Evolutionary conservation across 805 yeast species (phyloP).

Genomic region (Candida mattraensis): DNA sequence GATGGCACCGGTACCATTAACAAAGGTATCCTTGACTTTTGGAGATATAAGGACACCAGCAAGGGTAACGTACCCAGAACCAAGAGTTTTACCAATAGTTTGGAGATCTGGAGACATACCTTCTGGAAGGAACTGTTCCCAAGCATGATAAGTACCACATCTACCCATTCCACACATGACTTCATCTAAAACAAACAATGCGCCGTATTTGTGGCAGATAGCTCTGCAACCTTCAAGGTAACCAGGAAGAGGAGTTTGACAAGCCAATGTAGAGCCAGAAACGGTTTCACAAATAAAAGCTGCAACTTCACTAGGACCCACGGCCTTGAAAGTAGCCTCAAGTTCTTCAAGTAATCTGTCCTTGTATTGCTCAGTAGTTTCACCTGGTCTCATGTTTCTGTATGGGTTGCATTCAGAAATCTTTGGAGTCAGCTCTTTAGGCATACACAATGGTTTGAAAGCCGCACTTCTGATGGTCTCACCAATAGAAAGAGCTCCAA

Average conservation of each 20-base stretch:
- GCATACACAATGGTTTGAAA: conserved; percentile 28
- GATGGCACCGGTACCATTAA: conserved; percentile 38
- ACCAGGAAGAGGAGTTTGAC: conserved; percentile 42
- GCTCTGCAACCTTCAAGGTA: conserved; percentile 44
- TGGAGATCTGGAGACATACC: conserved; percentile 45
- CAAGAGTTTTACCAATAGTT: conserved; percentile 47
- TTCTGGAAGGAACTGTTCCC: conserved; percentile 13
- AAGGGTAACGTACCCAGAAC: conserved; percentile 47
- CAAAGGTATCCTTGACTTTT: conserved; percentile 36
- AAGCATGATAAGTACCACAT: conserved; percentile 46
- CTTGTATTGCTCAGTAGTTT: conserved; percentile 38
- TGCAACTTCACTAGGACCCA: conserved; percentile 43
- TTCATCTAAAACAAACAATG: conserved; percentile 48
- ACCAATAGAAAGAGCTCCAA: conserved; percentile 42
- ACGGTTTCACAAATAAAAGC: conserved; percentile 44
- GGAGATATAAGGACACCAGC: conserved; percentile 45
- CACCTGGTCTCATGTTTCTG: conserved; percentile 32
- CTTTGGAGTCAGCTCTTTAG: conserved; percentile 22
- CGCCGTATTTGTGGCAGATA: conserved; percentile 49
- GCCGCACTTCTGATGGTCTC: conserved; percentile 32
- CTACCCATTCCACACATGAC: conserved; percentile 57
- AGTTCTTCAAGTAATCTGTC: conserved; percentile 36
- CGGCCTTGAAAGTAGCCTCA: conserved; percentile 38
- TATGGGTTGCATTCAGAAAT: conserved; percentile 33
- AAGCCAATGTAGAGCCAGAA: conserved; percentile 45